Base-by-base conservation (phyloP, 2,329 filamentous ascomycete genomes). In the Clarireedia paspali region DNA sequence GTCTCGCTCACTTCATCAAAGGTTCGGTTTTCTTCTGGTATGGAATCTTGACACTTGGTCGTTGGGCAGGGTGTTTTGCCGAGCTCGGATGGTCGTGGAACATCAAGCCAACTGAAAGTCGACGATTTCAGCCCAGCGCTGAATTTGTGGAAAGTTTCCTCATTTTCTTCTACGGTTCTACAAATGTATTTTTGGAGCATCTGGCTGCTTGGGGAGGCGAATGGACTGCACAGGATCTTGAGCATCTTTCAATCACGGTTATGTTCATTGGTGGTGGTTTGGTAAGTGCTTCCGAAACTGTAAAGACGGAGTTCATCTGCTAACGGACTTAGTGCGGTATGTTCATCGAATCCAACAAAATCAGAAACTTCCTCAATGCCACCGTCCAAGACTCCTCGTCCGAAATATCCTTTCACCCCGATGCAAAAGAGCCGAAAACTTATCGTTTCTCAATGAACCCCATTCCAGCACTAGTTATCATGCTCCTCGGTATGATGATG, bases 21-120 rank as follows among this genome's bases (percentile, higher is more conserved):
- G 92, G 92, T 47, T 89, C 89, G 3, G 87, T 97, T 54, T 97
- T 97, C 76, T 90, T 96, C 74, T 94, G 89, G 85, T 89, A 95
- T 60, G 92, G 92, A 7, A 73, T 96, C 20, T 74, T 96, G 58
- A 95, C 89, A 0, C 77, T 97, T 4, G 91, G 90, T 30, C 85
- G 92, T 55, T 96, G 90, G 87, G 83, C 91, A 67, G 92, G 92
- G 26, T 88, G 88, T 69, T 97, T 95, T 69, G 85, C 88, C 57
- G 89, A 96, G 58, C 80, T 92, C 56, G 92, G 92, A 62, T 97
- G 92, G 92, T 89, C 91, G 0, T 96, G 92, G 92, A 97, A 97
- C 66, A 72, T 91, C 58, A 87, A 88, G 58, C 90, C 90, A 7
- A 5, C 34, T 15, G 6, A 38, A 23, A 23, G 34, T 7, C 27